Base-by-base conservation (phyloP, 805 yeast species). In the Brettanomyces sp. region DNA sequence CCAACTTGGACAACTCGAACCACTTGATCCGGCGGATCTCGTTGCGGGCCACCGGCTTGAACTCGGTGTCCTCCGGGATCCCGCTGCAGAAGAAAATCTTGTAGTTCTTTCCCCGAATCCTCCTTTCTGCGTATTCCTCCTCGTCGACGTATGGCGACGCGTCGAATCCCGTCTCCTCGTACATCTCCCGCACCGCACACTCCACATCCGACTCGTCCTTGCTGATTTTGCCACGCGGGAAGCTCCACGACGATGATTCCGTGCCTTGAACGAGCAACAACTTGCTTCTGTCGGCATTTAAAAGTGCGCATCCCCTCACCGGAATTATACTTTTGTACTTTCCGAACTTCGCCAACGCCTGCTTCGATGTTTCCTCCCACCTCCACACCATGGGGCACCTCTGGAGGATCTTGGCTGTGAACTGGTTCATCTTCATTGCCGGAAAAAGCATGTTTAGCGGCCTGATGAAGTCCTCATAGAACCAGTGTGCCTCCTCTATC, bases 401-500 rank as follows among this genome's bases (percentile, higher is more conserved):
- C 50, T 78, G 79, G 51, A 84, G 70, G 34, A 93, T 66, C 50
- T 70, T 72, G 41, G 82, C 75, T 0, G 90, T 80, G 61, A 93
- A 90, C 7, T 74, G 65, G 60, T 83, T 84, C 77, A 89, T 80
- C 57, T 82, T 84, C 70, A 90, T 67, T 2, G 76, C 60, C 1
- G 97, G 98, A 48, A 91, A 70, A 32, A 72, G 63, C 3, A 93
- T 90, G 60, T 88, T 84, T 55, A 82, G 66, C 34, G 74, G 76
- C 34, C 90, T 74, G 11, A 83, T 72, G 56, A 83, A 90, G 64
- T 93, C 99, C 43, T 84, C 76, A 64, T 90, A 93, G 60, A 85
- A 93, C 99, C 99, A 93, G 55, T 89, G 96, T 2, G 99, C 99
- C 64, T 93, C 98, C 69, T 93, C 99, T 38, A 93, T 82, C 61